Evolutionary conservation across 2,329 filamentous ascomycete genomes (phyloP).

Genomic region (Aspergillus floridensis): DNA sequence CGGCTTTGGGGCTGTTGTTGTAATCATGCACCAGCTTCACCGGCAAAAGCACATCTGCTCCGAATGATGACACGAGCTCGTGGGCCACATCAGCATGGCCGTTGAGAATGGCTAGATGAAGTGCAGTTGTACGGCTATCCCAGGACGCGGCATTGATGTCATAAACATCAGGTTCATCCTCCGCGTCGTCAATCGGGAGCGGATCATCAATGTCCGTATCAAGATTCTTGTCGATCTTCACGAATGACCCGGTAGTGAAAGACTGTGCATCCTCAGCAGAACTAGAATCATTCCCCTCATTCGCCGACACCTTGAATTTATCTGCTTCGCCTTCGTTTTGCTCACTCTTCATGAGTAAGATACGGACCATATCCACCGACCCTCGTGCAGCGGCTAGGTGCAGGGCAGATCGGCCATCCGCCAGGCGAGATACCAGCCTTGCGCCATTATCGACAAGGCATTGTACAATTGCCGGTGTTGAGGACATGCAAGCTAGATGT

Average conservation of each 20-base stretch:
- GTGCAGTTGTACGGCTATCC: conserved; percentile 70
- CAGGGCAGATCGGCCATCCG: conserved; percentile 77
- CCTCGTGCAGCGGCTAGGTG: conserved; percentile 76
- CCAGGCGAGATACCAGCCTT: conserved; percentile 69
- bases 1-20: conserved; percentile 52
- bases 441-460: conserved; percentile 69
- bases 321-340: conserved; percentile 51
- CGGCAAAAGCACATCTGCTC: conserved; percentile 72
- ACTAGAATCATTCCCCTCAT: conserved; percentile 28
- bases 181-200: conserved; percentile 52
- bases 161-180: conserved; percentile 73
- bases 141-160: conserved; percentile 76
- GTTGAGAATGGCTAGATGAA: conserved; percentile 75
- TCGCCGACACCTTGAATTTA: conserved; percentile 25
- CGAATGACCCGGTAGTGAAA: conserved; percentile 67
- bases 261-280: conserved; percentile 47
- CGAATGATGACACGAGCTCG: conserved; percentile 67
- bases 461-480: conserved; percentile 67
- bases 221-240: conserved; percentile 54
- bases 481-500: conserved; percentile 70
- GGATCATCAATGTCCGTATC: conserved; percentile 39
- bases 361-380: conserved; percentile 64
- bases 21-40: conserved; percentile 58
- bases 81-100: conserved; percentile 69
- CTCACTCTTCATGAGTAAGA: conserved; percentile 70